These are phyloP conservation scores for Zasmidium angulare DNA, from an alignment of 2,329 filamentous ascomycete genomes.

Conservation along the genomic window DNA sequence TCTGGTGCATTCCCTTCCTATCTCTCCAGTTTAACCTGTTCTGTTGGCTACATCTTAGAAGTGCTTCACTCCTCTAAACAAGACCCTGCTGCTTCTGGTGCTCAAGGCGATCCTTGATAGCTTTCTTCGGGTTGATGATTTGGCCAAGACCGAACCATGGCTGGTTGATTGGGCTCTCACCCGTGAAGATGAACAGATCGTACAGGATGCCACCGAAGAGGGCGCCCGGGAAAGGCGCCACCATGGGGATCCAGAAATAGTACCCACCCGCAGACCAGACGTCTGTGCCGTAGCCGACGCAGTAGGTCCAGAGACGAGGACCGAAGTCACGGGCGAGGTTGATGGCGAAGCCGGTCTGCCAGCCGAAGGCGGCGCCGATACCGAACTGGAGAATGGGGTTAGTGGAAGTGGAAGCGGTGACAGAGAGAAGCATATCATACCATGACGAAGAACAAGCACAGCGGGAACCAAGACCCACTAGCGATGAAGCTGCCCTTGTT, in stretches of 20 bases:
- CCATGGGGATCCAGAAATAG: constrained; percentile 69
- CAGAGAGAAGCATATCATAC: constrained; percentile 5
- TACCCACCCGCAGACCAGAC: constrained; percentile 65
- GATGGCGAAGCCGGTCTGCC: constrained; percentile 67
- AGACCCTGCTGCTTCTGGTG: constrained; percentile 30
- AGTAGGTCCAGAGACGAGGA: constrained; percentile 64
- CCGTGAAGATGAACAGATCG: constrained; percentile 66
- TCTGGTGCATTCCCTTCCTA: neutral
- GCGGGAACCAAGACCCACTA: constrained; percentile 53
- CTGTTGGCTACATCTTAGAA: neutral
- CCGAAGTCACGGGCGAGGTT: constrained; percentile 72
- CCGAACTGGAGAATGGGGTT: constrained; percentile 48
- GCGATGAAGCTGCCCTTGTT: constrained; percentile 38
- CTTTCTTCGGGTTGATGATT: constrained; percentile 25
- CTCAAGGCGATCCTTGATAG: constrained; percentile 22
- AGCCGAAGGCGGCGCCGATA: constrained; percentile 66
- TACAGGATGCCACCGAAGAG: constrained; percentile 66
- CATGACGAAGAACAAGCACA: constrained; percentile 65
- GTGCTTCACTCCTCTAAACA: constrained; percentile 19
- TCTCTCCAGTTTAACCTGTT: neutral
- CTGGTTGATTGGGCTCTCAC: constrained; percentile 61
- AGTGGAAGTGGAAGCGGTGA: neutral
- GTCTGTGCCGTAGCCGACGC: constrained; percentile 64
- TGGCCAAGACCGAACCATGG: constrained; percentile 45
- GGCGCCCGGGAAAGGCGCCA: constrained; percentile 64